Evolutionary conservation across 2,329 filamentous ascomycete species (phyloP), one percentile per base, ranked within the genome.

Genomic region (Verticillium zaregamsianum): DNA sequence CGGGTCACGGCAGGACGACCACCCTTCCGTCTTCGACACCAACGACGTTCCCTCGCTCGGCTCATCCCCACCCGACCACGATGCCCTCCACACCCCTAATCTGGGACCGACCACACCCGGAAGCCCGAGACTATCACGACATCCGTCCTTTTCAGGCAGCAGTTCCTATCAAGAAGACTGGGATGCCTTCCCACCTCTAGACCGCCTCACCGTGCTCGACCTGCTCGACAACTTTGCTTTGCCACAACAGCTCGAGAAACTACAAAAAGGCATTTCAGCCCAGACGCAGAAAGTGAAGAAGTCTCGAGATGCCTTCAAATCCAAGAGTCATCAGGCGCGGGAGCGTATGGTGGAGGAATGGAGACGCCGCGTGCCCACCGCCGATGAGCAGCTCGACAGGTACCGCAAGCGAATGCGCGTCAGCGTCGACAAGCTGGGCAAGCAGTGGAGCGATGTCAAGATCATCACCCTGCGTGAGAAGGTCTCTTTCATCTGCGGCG

Each of bases 151-250:
- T 74, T 93, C 91, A n/a, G 88, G 86, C 57, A 92, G 88, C 75
- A 92, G 89, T 73, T 89, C 87, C n/a, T 92, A 92, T 70, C 91
- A 95, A 62, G 91, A 95, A 68, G 92, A 94, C 72, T 95, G 91
- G 85, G 92, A 96, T 65, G 82, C 87, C 25, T 90, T 96, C 65
- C 92, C 93, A 11, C 93, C 94, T 0, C 81, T 97, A 28, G 95
- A 99, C 74, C 90, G 92, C 59, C 81, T 99, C 60, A 93, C 91
- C 45, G 87, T 98, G 62, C 92, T 99, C 69, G 95, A 99, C 72
- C 83, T 99, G 57, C 85, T 99, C 67, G 94, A 97, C 77, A 98
- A 97, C 73, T 87, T 99, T 66, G 91, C 93, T 6, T 81, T 99
- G 35, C 90, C 93, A 1, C 91, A 96, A 70, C 91, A 94, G 68